Base-by-base conservation (phyloP, 2,329 filamentous ascomycete genomes). In the Cercospora sp. region DNA sequence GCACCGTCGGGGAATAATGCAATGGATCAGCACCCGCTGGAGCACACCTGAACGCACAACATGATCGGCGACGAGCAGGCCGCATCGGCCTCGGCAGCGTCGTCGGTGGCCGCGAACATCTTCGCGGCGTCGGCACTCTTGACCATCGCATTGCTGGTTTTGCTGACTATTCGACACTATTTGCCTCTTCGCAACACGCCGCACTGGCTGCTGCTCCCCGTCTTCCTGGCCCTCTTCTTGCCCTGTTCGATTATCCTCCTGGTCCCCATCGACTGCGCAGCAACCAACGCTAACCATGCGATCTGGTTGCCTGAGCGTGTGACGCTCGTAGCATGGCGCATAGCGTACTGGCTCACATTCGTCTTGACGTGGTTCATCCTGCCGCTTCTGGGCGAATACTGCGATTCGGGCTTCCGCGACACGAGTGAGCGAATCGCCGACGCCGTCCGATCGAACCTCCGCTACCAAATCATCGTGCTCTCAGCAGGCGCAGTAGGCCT, bases 261-360 rank as follows among this genome's bases (percentile, higher is more conserved):
- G 23, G 93, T 99, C 6, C 95, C 95, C 5, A 96, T 99, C 79
- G 95, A 99, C 80, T 88, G 99, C 72, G 94, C 94, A 1, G 69
- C 69, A 12, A 66, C 65, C 16, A 61, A 67, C 12, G 70, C 69
- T 3, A 86, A 87, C 16, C 87, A 90, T 73, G 95, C 94, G 36
- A 91, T 99, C 76, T 97, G 94, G 92, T 86, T 99, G 36, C 91
- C 92, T 5, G 85, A 91, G 72, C 83, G 89, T 60, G 86, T 94
- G 30, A 84, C 97, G 60, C 84, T 96, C 75, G 92, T 97, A 26
- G 90, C 91, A 67, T 99, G 95, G 95, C 88, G 94, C 77, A 94
- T 99, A 72, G 90, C 91, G 20, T 99, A 99, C 81, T 99, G 95
- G 95, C 84, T 99, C 65, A 98, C 94, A 0, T 99, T 99, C 81